Evolutionary conservation across 805 yeast genomes (phyloP).

Genomic region (Myxozyma sirexii): DNA sequence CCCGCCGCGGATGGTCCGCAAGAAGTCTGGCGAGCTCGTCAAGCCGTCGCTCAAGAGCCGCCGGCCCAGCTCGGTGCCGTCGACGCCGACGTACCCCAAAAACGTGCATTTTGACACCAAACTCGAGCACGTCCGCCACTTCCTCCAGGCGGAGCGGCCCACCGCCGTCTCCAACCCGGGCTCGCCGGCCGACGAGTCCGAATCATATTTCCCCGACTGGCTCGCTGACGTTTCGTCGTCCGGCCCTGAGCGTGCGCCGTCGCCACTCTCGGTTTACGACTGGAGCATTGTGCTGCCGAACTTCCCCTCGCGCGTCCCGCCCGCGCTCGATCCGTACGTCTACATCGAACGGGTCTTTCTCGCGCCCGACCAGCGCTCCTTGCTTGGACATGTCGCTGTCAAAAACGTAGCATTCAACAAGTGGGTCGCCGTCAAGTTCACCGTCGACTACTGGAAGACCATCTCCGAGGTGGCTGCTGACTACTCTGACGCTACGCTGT

Average conservation of each 20-base stretch:
- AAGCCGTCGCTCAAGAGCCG: constrained; percentile 65
- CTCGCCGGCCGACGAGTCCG: constrained; percentile 55
- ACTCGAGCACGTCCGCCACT: constrained; percentile 64
- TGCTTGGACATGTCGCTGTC: constrained; percentile 78
- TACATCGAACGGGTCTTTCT: constrained; percentile 68
- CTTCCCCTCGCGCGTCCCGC: constrained; percentile 35
- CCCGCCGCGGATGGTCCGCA: constrained; percentile 56
- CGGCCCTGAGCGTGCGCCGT: constrained; percentile 10
- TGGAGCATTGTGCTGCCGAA: constrained; percentile 44
- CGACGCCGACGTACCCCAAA: constrained; percentile 59
- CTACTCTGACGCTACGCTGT: constrained; percentile 48
- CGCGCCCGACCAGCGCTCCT: constrained; percentile 56
- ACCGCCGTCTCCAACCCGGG: constrained; percentile 69
- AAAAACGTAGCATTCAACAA: constrained; percentile 73
- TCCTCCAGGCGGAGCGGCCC: constrained; percentile 73
- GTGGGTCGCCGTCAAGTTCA: constrained; percentile 67
- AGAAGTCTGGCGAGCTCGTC: constrained; percentile 85
- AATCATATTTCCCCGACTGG: constrained; percentile 39
- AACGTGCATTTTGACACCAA: constrained; percentile 80
- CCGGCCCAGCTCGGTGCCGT: constrained; percentile 45
- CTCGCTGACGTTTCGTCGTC: background rate
- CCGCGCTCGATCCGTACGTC: constrained; percentile 43
- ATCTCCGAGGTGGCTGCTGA: constrained; percentile 67
- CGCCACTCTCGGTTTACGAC: constrained; percentile 33
- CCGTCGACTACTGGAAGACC: constrained; percentile 78